Base-by-base conservation (phyloP, 1,284 basidiomycete species). In the Marasmius oreades region DNA sequence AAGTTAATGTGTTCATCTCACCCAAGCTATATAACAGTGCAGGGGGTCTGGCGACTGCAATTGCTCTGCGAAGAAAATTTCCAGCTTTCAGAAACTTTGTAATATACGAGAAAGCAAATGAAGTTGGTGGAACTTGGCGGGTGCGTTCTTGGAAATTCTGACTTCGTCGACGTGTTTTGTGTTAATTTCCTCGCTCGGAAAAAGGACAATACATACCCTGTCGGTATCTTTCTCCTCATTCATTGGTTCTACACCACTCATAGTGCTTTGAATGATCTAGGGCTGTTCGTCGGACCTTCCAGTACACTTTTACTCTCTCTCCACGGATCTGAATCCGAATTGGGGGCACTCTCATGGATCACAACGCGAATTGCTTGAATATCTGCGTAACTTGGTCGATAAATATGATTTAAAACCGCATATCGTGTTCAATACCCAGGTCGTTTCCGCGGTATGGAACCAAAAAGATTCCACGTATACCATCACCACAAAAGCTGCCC, bases 391-490 rank as follows among this genome's bases (percentile, higher is more conserved):
- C 2, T 60, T 77, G 23, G 59, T 67, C 14, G 53, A 51, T 11
- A 71, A 71, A 53, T 69, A 76, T 55, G 55, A 66, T 22, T 53
- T 71, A 0, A 62, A 67, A 36, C 59, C 61, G 4, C 63, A 68
- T 42, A 64, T 69, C 28, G 33, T 57, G 18, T 68, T 72, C 66
- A 66, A 76, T 57, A 70, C 68, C 1, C 56, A 66, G 12, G 76
- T 81, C 8, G 55, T 65, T 20, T 65, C 63, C 1, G 77, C 74
- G 0, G 64, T 67, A 14, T 82, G 81, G 81, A 69, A 77, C 59
- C 54, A 57, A 4, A 48, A 52, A 0, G 53, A 60, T 1, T 68
- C 76, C 28, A 8, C 59, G 1, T 81, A 76, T 55, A 58, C 65
- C 14, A 63, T 81, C 51, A 60, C 57, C 2, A 65, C 72, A 2